Base-by-base conservation (phyloP, 169 alveolate genomes). In the Babesia microti region DNA sequence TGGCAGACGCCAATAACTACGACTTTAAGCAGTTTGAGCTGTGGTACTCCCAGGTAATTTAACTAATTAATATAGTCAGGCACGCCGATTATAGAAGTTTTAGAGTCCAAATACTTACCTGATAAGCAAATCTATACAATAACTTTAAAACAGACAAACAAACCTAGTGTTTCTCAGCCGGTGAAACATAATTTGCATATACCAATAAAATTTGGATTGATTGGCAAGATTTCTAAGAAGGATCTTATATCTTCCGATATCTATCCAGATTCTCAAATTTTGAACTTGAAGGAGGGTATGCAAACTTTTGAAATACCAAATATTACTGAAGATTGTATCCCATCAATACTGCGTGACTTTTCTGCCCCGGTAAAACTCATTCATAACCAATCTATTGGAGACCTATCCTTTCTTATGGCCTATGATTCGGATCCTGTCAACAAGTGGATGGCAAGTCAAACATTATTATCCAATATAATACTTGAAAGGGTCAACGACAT, bases 281-380 rank as follows among this genome's bases (percentile, higher is more conserved):
- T 83, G 54, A 81, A 81, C 48, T 67, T 74, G 37, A 74, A 60
- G 18, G 81, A 78, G 23, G 83, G 46, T 43, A 79, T 70, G 30
- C 85, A 83, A 53, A 71, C 79, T 15, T 87, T 87, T 27, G 57
- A 43, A 17, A 21, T 84, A 19, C 57, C 44, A n/a, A 75, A 63
- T 32, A 69, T 83, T 0, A n/a, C 40, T 29, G 89, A 76, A 47
- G 83, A 73, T 50, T 87, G 91, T 28, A 81, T 86, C 17, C 73
- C 84, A 6, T 89, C 94, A 6, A 50, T 85, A 12, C 74, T 84
- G 54, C 79, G 96, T 28, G 90, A 76, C 11, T 89, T 89, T 48
- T 83, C 92, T 0, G 96, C 96, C 4, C 96, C 96, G 2, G 91
- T 86, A 15, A 72, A 76, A 46, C 76, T 89, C 40, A 76, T 72